A percentile compares a stretch with the other conserved stretches of the same genome.
Conservation (phyloP, 805 yeast genomes). For the Isabelozyma rhagii region DNA sequence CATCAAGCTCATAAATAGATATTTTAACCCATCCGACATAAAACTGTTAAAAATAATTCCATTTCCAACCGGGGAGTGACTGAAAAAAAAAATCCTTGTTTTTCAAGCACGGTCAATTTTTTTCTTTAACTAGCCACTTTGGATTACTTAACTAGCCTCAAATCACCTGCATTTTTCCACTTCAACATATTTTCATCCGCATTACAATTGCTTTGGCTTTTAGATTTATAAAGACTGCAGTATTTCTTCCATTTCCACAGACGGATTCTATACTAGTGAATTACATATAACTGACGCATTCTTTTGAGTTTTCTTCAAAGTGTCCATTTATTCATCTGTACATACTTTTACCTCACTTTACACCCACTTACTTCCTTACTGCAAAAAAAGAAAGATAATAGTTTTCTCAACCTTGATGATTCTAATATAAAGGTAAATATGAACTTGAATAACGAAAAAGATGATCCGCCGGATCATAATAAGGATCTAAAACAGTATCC, state of each 20-base stretch:
- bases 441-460: not conserved
- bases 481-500: not conserved
- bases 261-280: too few relatives aligned
- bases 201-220: too few relatives aligned
- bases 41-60: not conserved
- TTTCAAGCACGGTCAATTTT: not conserved
- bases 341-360: too few relatives aligned
- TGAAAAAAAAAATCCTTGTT: not conserved
- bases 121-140: not conserved
- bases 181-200: not conserved
- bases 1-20: not conserved
- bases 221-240: too few relatives aligned
- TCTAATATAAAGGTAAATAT: not conserved
- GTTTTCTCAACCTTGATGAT: too few relatives aligned
- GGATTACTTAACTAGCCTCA: not conserved
- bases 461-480: not conserved
- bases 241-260: too few relatives aligned
- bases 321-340: too few relatives aligned
- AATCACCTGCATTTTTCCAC: not conserved
- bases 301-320: too few relatives aligned
- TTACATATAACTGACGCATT: too few relatives aligned
- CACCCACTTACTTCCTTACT: too few relatives aligned
- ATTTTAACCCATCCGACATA: not conserved
- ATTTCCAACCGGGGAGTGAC: not conserved
- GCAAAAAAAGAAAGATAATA: too few relatives aligned